A percentile compares a stretch with the other conserved stretches of the same genome.
Evolutionary conservation across 2,329 filamentous ascomycete species (phyloP).

Genomic region (Cladophialophora immunda): DNA sequence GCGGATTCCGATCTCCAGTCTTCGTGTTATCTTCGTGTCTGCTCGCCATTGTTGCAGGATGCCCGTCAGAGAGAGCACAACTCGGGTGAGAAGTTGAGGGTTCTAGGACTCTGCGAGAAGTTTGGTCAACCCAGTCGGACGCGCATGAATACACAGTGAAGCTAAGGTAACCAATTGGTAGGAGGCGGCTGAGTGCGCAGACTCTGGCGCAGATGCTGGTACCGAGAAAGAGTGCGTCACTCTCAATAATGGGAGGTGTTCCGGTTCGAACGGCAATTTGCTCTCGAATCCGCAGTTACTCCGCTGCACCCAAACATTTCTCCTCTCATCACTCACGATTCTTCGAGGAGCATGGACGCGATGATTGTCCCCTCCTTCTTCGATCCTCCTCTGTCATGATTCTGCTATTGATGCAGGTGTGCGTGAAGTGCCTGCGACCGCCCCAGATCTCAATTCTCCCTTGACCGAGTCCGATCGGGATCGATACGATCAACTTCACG

Average conservation of each 20-base stretch:
- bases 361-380: not conserved
- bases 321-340: not conserved
- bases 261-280: conserved; percentile 5
- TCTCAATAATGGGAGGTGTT: not conserved
- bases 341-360: not conserved
- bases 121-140: not conserved
- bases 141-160: not conserved
- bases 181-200: not conserved
- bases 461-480: not conserved
- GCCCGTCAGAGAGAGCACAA: not conserved
- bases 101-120: not conserved
- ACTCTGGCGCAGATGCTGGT: not conserved
- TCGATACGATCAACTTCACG: not conserved
- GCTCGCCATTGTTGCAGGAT: not conserved
- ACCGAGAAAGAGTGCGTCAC: not conserved
- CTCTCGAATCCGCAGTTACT: conserved; percentile 2
- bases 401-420: conserved; percentile 2
- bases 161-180: not conserved
- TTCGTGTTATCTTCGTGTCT: not conserved
- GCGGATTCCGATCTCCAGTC: not conserved
- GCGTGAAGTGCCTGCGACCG: not conserved
- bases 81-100: not conserved
- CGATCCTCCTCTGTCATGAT: not conserved
- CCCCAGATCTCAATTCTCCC: not conserved
- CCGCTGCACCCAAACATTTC: not conserved